phyloP scores from a whole-genome alignment of 768 basidiomycete species.

The Serendipita indica region DNA sequence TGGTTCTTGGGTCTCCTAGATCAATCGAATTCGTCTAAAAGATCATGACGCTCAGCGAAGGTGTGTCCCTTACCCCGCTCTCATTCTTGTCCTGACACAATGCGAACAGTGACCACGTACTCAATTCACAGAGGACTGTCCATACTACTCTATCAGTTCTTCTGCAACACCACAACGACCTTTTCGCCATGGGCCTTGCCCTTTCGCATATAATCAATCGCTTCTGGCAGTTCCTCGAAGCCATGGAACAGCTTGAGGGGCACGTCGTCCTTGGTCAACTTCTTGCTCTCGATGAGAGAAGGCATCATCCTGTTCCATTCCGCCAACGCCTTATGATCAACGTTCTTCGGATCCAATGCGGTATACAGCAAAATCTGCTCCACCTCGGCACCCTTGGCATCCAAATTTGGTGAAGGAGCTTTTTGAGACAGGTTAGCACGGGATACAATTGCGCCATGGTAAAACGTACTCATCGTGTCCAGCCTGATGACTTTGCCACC shows the following conservation, averaged over 20 bases:
- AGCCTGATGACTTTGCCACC: not conserved
- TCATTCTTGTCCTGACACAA: no score
- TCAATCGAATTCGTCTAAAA: no score
- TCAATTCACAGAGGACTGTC: no score
- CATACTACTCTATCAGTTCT: no score
- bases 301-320: not conserved
- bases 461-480: not conserved
- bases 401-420: not conserved
- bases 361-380: not conserved
- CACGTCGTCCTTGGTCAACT: not conserved
- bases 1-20: no score
- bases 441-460: not conserved
- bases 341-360: not conserved
- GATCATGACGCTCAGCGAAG: no score
- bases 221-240: not conserved
- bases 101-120: no score
- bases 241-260: not conserved
- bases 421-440: not conserved
- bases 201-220: not conserved
- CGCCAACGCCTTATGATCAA: not conserved
- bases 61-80: no score
- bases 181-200: not conserved
- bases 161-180: no score
- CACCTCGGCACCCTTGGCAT: not conserved
- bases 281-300: not conserved